Evolutionary conservation across 768 basidiomycete species (phyloP).

Genomic region (Gyrodon lividus): DNA sequence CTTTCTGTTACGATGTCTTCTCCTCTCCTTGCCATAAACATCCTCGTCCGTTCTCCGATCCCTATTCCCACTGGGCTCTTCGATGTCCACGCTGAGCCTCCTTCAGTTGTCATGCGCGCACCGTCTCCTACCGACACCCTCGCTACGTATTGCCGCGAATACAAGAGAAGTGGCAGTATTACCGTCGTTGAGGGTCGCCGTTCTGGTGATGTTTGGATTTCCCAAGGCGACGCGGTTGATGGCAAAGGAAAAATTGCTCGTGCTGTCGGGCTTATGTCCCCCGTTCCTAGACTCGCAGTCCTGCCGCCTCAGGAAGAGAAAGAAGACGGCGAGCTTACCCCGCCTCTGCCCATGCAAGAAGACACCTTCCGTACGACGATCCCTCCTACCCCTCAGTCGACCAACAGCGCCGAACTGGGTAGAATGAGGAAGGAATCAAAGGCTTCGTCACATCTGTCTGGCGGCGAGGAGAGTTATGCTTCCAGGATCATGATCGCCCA

Average conservation of each 20-base stretch:
- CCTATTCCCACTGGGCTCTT: slow-evolving; percentile 70
- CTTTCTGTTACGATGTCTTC: slow-evolving; percentile 68
- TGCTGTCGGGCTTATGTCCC: slow-evolving; percentile 59
- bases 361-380: slow-evolving; percentile 46
- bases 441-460: slow-evolving; percentile 53
- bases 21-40: slow-evolving; percentile 61
- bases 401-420: slow-evolving; percentile 57
- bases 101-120: slow-evolving; percentile 41
- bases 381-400: slow-evolving; percentile 54
- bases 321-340: slow-evolving; percentile 45
- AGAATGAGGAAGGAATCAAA: slow-evolving; percentile 51
- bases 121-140: slow-evolving; percentile 42
- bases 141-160: slow-evolving; percentile 33
- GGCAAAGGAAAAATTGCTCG: slow-evolving; percentile 62
- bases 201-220: slow-evolving; percentile 73
- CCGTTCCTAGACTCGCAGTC: slow-evolving; percentile 67
- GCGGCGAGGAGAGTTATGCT: slow-evolving; percentile 47
- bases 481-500: slow-evolving; percentile 71
- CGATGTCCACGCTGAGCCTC: slow-evolving; percentile 45
- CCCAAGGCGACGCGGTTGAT: slow-evolving; percentile 69
- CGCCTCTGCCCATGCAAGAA: slow-evolving; percentile 61
- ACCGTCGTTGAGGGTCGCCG: slow-evolving; percentile 70
- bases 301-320: slow-evolving; percentile 49
- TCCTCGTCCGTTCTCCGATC: slow-evolving; percentile 58
- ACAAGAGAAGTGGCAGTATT: slow-evolving; percentile 60